A percentile compares a stretch with the other conserved stretches of the same genome.
phyloP scores from a whole-genome alignment of 2,329 filamentous ascomycete species.

The Remersonia thermophila region DNA sequence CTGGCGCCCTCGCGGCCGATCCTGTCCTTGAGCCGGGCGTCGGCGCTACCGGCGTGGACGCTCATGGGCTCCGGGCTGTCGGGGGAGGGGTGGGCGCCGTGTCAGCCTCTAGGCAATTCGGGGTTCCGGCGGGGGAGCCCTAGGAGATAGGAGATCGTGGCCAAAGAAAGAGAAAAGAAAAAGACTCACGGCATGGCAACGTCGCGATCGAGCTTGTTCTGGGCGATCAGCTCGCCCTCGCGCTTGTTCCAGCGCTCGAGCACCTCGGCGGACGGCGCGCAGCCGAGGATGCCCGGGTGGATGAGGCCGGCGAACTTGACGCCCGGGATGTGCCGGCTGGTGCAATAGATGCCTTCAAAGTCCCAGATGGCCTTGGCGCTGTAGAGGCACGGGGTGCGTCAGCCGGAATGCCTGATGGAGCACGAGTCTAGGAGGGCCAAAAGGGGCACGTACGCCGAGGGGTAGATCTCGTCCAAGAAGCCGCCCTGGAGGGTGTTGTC shows the following conservation, averaged over 20 bases:
- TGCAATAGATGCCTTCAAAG: conserved; percentile 54
- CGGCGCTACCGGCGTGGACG: conserved; percentile 58
- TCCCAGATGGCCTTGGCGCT: conserved; percentile 48
- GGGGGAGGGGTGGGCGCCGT: too few relatives aligned
- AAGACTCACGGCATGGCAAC: conserved; percentile 54
- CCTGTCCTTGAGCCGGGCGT: conserved; percentile 46
- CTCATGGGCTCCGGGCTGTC: conserved; percentile 50
- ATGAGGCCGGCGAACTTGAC: conserved; percentile 83
- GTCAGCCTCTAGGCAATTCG: too few relatives aligned
- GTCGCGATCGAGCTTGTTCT: conserved; percentile 51
- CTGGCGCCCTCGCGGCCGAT: conserved; percentile 68
- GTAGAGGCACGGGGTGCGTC: not conserved
- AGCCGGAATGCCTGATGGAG: not conserved
- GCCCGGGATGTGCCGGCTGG: conserved; percentile 73
- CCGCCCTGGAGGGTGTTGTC: conserved; percentile 46
- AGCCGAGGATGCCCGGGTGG: conserved; percentile 83
- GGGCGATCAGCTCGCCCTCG: conserved; percentile 66
- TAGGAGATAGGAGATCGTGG: too few relatives aligned
- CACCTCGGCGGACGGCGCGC: conserved; percentile 68
- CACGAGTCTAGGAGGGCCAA: not conserved
- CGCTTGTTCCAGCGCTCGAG: conserved; percentile 74
- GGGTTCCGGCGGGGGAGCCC: too few relatives aligned
- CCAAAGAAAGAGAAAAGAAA: not conserved
- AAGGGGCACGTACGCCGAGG: conserved; percentile 50
- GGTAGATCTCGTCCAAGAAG: conserved; percentile 79